These are phyloP conservation scores for Candida sp. DNA, from an alignment of 1,139 yeast species.

Conservation along the genomic window DNA sequence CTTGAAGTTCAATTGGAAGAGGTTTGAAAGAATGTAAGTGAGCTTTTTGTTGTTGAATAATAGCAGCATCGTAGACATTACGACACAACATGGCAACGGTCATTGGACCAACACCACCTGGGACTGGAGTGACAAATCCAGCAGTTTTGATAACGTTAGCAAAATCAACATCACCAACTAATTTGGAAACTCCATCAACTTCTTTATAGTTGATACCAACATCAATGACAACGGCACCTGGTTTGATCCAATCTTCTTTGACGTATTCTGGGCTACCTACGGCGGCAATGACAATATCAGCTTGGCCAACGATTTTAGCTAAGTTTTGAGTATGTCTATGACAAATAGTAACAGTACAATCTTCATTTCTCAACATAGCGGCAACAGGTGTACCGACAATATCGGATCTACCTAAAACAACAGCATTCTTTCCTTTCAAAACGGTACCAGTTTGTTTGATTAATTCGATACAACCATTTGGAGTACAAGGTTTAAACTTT, in stretches of 20 bases:
- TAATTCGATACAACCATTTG: constrained; percentile 70
- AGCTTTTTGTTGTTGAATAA: constrained; percentile 46
- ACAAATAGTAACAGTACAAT: constrained; percentile 74
- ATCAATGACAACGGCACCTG: constrained; percentile 68
- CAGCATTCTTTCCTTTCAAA: constrained; percentile 67
- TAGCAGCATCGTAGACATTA: constrained; percentile 66
- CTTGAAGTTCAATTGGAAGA: constrained; percentile 43
- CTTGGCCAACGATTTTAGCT: constrained; percentile 49
- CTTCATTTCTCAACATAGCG: constrained; percentile 63
- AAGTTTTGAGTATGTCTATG: constrained; percentile 58
- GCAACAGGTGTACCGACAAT: constrained; percentile 83
- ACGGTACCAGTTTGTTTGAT: constrained; percentile 59
- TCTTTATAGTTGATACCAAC: constrained; percentile 78
- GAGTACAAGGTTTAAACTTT: constrained; percentile 73
- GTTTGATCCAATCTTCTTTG: constrained; percentile 69
- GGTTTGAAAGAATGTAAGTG: constrained; percentile 46
- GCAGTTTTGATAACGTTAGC: constrained; percentile 55
- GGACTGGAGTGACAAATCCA: constrained; percentile 72
- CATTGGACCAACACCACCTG: constrained; percentile 92
- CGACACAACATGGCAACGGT: constrained; percentile 80
- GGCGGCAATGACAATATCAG: constrained; percentile 76
- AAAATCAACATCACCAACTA: constrained; percentile 79
- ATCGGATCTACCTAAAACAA: constrained; percentile 78
- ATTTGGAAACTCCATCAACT: constrained; percentile 60
- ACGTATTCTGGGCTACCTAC: constrained; percentile 72